Conservation (phyloP, 345 rosid species). For the Hibiscus tridactylites region DNA sequence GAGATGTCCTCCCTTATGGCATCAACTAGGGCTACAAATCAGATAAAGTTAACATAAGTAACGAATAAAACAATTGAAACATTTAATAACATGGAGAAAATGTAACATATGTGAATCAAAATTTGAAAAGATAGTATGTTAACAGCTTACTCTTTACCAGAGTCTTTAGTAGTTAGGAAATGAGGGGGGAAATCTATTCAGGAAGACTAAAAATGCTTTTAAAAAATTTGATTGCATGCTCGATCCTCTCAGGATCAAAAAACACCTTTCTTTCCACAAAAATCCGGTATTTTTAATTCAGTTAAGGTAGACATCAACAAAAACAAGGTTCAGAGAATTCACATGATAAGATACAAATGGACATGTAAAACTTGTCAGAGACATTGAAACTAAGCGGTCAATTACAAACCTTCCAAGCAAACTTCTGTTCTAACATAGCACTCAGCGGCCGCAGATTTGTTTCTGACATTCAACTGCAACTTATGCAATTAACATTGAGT, state of each 20-base stretch:
- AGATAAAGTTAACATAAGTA: constrained; percentile 10
- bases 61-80: constrained; percentile 1
- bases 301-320: constrained; percentile 1
- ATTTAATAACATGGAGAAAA: not conserved
- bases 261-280: not conserved
- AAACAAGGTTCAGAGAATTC: constrained; percentile 6
- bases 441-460: constrained; percentile 88
- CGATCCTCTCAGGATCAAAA: not conserved
- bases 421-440: constrained; percentile 84
- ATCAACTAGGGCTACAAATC: constrained; percentile 66
- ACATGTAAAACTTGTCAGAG: not conserved
- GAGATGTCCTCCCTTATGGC: constrained; percentile 70
- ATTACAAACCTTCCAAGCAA: constrained; percentile 81
- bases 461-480: constrained; percentile 85
- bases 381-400: not conserved
- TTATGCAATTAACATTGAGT: constrained; percentile 17
- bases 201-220: not conserved
- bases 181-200: not conserved
- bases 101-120: not conserved
- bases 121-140: not conserved
- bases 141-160: not conserved
- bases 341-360: not conserved
- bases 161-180: not conserved
- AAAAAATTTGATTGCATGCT: not conserved
- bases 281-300: not conserved